Evolutionary conservation across 805 yeast species (phyloP), one percentile per base, ranked within the genome.

Genomic region (Isabelozyma pseudorhagii): DNA sequence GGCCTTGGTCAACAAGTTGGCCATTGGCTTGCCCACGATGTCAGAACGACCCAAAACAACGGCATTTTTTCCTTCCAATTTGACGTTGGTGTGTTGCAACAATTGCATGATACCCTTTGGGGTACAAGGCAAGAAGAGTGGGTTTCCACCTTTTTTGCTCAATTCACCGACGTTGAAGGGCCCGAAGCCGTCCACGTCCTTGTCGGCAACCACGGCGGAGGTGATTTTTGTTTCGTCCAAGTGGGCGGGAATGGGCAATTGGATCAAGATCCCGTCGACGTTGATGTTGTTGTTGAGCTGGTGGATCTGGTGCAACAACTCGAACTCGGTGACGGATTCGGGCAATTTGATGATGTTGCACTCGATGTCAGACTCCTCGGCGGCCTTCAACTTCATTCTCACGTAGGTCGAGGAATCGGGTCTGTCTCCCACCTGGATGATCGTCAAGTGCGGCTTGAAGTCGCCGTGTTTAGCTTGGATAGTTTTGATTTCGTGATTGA

Each of bases 121-220:
- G 17, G 96, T 88, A 66, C 96, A 88, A 39, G 96, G 96, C 60
- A 85, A 72, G 67, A 84, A 88, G 50, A 66, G 65, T 38, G 96
- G 94, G 18, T 74, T 61, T 40, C 93, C 94, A 52, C 83, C 85
- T 63, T 79, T 84, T 63, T 87, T 87, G 55, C 86, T 77, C 56
- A 88, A 74, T 62, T 87, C 92, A 50, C 94, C 94, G 40, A 85
- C 83, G 64, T 88, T 88, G 71, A 67, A 81, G 50, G 89, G 84
- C 48, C 88, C 89, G 60, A 88, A 87, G 1, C 96, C 96, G 66
- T 88, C 96, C 38, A 88, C 93, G 60, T 88, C 96, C 63, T 88
- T 88, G 46, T 75, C 75, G 38, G 82, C 80, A 31, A 74, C 65
- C 18, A 88, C 93, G 38, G 86, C 78, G 60, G 81, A 80, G 40